phyloP scores from a whole-genome alignment of 345 rosid genomes.

The Crucihimalaya himalaica region DNA sequence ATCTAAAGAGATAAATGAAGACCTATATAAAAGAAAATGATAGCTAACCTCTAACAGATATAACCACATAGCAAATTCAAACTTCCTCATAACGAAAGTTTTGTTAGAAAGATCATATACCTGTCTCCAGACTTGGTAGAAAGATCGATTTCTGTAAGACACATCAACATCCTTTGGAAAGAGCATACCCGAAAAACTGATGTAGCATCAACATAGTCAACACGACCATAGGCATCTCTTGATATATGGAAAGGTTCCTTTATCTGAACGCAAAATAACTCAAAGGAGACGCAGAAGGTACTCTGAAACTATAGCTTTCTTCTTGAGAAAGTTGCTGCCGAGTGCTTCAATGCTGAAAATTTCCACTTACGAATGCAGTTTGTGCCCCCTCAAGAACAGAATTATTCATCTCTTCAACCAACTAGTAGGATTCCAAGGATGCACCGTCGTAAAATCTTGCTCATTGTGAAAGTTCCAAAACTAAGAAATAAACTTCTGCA shows the following conservation, averaged over 20 bases:
- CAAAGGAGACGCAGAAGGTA: constrained; percentile 7
- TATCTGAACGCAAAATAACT: constrained; percentile 2
- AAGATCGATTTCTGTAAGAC: constrained; percentile 12
- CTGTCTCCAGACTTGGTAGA: constrained; percentile 22
- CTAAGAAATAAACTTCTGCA: constrained; percentile 11
- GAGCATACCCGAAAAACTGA: constrained; percentile 10
- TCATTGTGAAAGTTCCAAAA: constrained; percentile 5
- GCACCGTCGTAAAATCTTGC: constrained; percentile 12
- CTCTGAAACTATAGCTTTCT: constrained; percentile 12
- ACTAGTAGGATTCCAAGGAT: not conserved
- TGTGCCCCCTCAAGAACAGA: constrained; percentile 3
- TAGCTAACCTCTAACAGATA: constrained; percentile 19
- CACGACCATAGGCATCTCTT: constrained; percentile 20
- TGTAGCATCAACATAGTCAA: constrained; percentile 19
- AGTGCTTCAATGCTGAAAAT: not conserved
- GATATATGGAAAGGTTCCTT: constrained; percentile 8
- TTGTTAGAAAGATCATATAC: constrained; percentile 32
- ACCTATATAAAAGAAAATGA: constrained; percentile 25
- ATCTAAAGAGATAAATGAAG: not conserved
- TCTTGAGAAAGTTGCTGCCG: constrained; percentile 22
- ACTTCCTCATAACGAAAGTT: constrained; percentile 1
- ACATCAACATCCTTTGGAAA: constrained; percentile 23
- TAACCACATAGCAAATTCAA: not conserved
- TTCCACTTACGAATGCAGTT: constrained; percentile 11
- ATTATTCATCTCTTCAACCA: not conserved